Evolutionary conservation across 2,329 filamentous ascomycete genomes (phyloP).

Genomic region (Hypoxylon sp.): DNA sequence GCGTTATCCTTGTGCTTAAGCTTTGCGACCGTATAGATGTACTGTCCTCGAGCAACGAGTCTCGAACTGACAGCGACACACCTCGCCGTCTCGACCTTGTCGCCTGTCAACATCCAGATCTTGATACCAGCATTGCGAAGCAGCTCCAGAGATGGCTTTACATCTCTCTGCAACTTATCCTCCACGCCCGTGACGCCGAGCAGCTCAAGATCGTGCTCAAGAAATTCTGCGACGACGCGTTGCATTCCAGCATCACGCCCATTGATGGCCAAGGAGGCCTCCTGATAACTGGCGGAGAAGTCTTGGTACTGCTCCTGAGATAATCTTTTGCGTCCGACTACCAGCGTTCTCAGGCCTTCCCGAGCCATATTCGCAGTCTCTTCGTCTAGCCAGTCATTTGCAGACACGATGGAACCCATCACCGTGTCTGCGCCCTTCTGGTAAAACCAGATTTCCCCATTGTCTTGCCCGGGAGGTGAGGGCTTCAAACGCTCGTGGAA

Average conservation of each 20-base stretch:
- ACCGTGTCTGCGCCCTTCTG: slow-evolving; percentile 99
- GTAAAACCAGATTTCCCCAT: slow-evolving; percentile 95
- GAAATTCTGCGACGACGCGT: slow-evolving; percentile 79
- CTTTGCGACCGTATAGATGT: slow-evolving; percentile 92
- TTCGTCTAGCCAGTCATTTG: slow-evolving; percentile 98
- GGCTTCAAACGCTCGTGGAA: slow-evolving; percentile 74
- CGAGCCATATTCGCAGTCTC: slow-evolving; percentile 99
- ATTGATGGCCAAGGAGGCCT: slow-evolving; percentile 83
- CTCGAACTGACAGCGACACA: slow-evolving; percentile 97
- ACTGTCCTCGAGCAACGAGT: slow-evolving; percentile 91
- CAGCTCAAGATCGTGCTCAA: slow-evolving; percentile 90
- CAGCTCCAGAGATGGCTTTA: slow-evolving; percentile 94
- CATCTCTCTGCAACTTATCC: slow-evolving; percentile 94
- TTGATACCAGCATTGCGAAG: slow-evolving; percentile 97
- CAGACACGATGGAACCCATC: slow-evolving; percentile 94
- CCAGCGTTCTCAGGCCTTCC: slow-evolving; percentile 92
- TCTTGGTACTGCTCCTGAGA: slow-evolving; percentile 83
- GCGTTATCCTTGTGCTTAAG: slow-evolving; percentile 86
- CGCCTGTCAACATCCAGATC: slow-evolving; percentile 99
- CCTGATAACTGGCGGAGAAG: slow-evolving; percentile 79
- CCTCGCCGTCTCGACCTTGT: slow-evolving; percentile 97
- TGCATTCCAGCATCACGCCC: slow-evolving; percentile 87
- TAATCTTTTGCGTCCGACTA: slow-evolving; percentile 91
- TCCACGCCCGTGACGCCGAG: slow-evolving; percentile 98
- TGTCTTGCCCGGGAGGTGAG: slow-evolving; percentile 61